phyloP scores from a whole-genome alignment of 345 rosid genomes.

The Odontarrhena argentea region DNA sequence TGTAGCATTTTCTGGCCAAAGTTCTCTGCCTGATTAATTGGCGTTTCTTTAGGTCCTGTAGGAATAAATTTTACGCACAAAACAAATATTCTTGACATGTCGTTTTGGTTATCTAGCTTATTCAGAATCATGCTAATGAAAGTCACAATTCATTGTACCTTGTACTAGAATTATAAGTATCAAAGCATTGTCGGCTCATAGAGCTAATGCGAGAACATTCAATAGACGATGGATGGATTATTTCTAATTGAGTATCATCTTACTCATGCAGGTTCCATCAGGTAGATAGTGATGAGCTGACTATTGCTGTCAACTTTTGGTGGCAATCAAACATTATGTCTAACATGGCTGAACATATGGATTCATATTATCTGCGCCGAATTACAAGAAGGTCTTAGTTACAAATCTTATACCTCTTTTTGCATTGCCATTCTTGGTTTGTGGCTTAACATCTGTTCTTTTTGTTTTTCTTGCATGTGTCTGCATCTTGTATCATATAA shows the following conservation, averaged over 20 bases:
- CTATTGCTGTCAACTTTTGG: constrained; percentile 87
- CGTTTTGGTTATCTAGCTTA: neutral
- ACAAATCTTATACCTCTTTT: constrained; percentile 19
- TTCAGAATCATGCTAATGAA: constrained; percentile 27
- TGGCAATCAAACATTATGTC: constrained; percentile 72
- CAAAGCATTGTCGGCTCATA: constrained; percentile 4
- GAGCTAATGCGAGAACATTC: neutral
- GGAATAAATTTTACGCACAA: constrained; percentile 6
- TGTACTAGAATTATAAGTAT: constrained; percentile 2
- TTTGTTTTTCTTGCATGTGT: constrained; percentile 28
- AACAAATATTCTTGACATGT: constrained; percentile 15
- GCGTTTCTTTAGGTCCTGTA: constrained; percentile 4
- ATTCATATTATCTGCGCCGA: constrained; percentile 81
- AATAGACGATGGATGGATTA: constrained; percentile 29
- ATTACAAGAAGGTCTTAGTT: constrained; percentile 63
- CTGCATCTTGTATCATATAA: constrained; percentile 28
- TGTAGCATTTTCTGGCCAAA: neutral
- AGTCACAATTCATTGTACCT: neutral
- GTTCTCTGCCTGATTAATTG: constrained; percentile 12
- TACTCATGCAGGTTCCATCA: constrained; percentile 76
- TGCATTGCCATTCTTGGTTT: constrained; percentile 15
- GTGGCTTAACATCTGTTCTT: constrained; percentile 37
- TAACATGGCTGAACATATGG: constrained; percentile 77
- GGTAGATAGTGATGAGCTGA: constrained; percentile 80
- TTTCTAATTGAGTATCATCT: constrained; percentile 19